Evolutionary conservation across 2,329 filamentous ascomycete species (phyloP), one percentile per base, ranked within the genome.

Genomic region (Penicillium crustosum): DNA sequence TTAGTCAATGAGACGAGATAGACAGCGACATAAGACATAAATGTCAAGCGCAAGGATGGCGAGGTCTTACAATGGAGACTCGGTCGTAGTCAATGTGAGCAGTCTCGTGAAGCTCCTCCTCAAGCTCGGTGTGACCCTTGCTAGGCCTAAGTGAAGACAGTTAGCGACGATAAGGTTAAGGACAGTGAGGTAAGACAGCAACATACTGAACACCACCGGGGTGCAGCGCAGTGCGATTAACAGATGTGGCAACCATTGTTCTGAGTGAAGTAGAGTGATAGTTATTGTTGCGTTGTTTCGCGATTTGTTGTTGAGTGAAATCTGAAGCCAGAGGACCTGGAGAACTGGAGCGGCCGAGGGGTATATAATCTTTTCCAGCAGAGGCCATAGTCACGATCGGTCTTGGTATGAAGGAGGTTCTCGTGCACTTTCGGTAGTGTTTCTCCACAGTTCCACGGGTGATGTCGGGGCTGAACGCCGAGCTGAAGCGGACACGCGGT

Each of bases 1-100:
- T 67, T 59, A 53, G 50, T 50, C 31, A 54, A 57, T 38, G 35
- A 39, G 38, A 6, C 21, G 49, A 44, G 49, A 42, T 25, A 51
- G 52, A 13, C n/a, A 38, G 33, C 21, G 29, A 6, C 42, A 50
- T 45, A n/a, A 52, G 53, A 49, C 44, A 59, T 56, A 61, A 61
- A 47, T 50, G 39, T 48, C 25, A 45, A 47, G 19, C 7, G 52
- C 21, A 39, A 55, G 36, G 53, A 39, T 9, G 49, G 62, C 42
- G 55, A 51, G 38, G 45, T 25, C 90, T 77, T 85, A 96, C 93
- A 83, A 99, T 99, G 64, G 94, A 91, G 73, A 99, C 94, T 74
- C 92, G 90, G 80, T 97, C 90, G 77, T 97, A 99, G 84, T 99
- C 94, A 74, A 99, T 99, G 84, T 99, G 93, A 68, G 94, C 94